Conservation (phyloP, 1,139 yeast genomes). For the Fermentozyma sake region DNA sequence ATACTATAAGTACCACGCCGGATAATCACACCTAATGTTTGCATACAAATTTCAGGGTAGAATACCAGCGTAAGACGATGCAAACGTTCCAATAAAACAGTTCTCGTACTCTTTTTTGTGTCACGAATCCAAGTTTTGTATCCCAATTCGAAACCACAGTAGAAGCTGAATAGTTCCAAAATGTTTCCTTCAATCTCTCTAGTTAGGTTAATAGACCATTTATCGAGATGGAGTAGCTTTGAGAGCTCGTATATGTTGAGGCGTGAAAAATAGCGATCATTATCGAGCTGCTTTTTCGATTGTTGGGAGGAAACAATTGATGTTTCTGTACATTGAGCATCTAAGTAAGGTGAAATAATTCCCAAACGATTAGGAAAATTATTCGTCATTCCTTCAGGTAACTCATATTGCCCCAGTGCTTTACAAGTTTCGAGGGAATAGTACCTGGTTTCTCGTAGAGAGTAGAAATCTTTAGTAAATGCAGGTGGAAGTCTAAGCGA, state of each 20-base stretch:
- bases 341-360: no score
- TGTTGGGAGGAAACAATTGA: not conserved
- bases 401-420: no score
- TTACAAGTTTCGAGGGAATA: not conserved
- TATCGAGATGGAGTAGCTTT: constrained; percentile 20
- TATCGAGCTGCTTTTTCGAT: constrained; percentile 2
- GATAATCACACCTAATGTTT: constrained; percentile 61
- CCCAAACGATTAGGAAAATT: no score
- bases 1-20: constrained; percentile 74
- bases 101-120: constrained; percentile 52
- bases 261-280: constrained; percentile 21
- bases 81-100: constrained; percentile 45
- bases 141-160: constrained; percentile 66
- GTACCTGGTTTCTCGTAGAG: not conserved
- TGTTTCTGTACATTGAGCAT: no score
- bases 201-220: constrained; percentile 21
- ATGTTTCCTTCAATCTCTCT: constrained; percentile 49
- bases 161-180: constrained; percentile 50
- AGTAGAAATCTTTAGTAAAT: not conserved
- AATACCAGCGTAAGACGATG: constrained; percentile 40
- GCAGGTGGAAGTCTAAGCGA: no score
- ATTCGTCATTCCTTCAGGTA: no score
- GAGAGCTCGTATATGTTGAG: constrained; percentile 27
- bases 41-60: constrained; percentile 47
- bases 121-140: constrained; percentile 80